Conservation (phyloP, 2,329 filamentous ascomycete species). For the Aspergillus brasiliensis region DNA sequence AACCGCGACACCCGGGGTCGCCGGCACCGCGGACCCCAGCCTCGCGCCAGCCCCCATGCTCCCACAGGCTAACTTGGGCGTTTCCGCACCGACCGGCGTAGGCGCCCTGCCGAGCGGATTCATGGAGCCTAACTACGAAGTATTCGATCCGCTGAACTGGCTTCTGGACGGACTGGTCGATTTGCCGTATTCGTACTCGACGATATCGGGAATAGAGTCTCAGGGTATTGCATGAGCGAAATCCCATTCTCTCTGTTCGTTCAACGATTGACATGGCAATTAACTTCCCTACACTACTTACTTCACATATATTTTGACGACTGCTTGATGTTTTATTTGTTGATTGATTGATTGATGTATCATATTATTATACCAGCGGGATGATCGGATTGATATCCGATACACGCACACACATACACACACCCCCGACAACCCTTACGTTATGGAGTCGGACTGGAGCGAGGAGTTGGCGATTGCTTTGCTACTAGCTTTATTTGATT, state of each 20-base stretch:
- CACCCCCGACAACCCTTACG: not conserved
- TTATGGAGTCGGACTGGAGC: not conserved
- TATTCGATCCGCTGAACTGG: conserved; percentile 92
- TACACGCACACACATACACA: too few relatives aligned
- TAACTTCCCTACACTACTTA: conserved; percentile 3
- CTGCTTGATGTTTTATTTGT: conserved; percentile 6
- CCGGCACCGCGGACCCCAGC: conserved; percentile 45
- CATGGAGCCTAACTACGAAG: conserved; percentile 73
- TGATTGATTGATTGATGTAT: conserved; percentile 7
- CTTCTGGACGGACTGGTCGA: conserved; percentile 84
- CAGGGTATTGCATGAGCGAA: conserved; percentile 37
- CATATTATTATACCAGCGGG: not conserved
- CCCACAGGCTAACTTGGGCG: conserved; percentile 33
- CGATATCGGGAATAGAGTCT: conserved; percentile 53
- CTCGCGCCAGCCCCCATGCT: conserved; percentile 43
- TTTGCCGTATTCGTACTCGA: conserved; percentile 70
- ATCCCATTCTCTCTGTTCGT: not conserved
- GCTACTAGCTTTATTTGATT: not conserved
- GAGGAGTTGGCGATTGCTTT: not conserved
- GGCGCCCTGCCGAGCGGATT: conserved; percentile 52
- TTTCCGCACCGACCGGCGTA: conserved; percentile 29
- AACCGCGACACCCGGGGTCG: conserved; percentile 40
- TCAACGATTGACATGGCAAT: not conserved
- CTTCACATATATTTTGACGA: conserved; percentile 6
- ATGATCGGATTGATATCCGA: too few relatives aligned